Conservation (phyloP, 306 rosid species). For the cucumber (Cucumis sativus) region DNA sequence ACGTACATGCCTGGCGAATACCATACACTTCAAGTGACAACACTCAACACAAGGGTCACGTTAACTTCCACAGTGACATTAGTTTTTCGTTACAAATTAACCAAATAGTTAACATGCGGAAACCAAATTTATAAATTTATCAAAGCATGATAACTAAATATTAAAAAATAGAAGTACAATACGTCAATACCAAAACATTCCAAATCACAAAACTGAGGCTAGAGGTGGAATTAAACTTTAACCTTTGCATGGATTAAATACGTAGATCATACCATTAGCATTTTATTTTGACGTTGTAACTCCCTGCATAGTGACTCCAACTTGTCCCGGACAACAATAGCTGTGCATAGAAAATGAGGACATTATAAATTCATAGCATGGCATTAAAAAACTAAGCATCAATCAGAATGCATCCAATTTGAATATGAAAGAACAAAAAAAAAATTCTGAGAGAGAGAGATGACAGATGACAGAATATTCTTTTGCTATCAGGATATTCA, state of each 20-base stretch:
- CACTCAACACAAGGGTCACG: background rate
- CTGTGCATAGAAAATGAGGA: constrained; percentile 22
- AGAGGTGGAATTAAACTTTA: background rate
- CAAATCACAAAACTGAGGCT: background rate
- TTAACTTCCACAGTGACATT: background rate
- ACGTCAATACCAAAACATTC: background rate
- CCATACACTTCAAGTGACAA: background rate
- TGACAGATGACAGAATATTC: background rate
- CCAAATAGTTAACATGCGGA: background rate
- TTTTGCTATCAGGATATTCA: background rate
- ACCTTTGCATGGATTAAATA: constrained; percentile 5
- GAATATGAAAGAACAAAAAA: background rate
- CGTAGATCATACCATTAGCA: constrained; percentile 59
- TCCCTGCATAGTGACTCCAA: constrained; percentile 95
- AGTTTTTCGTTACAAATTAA: background rate
- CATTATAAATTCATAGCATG: background rate
- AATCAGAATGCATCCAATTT: background rate
- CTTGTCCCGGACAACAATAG: constrained; percentile 76
- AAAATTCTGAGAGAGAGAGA: background rate
- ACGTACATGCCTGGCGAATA: background rate
- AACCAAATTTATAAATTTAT: background rate
- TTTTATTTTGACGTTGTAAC: constrained; percentile 89
- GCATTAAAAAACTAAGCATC: background rate
- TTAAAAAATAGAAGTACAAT: background rate
- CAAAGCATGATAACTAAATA: background rate